Evolutionary conservation across 2,329 filamentous ascomycete genomes (phyloP).

Genomic region (Aspergillus pseudonomiae): DNA sequence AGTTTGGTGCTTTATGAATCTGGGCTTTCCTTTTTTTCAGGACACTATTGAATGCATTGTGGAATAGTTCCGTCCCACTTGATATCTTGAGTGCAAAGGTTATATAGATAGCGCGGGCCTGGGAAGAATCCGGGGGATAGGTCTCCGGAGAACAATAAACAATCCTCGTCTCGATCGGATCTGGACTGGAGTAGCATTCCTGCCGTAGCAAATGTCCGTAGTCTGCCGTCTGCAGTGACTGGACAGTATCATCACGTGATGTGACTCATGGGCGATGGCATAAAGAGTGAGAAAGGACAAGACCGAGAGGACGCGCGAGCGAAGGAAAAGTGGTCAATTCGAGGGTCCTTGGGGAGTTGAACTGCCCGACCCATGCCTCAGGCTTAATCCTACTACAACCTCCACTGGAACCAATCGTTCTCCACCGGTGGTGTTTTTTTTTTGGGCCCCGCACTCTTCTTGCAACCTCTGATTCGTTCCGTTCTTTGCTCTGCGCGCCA

Average conservation of each 20-base stretch:
- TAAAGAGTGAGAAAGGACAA: background rate
- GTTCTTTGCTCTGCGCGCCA: conserved; percentile 31
- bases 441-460: conserved; percentile 29
- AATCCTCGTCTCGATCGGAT: background rate
- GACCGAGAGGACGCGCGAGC: background rate
- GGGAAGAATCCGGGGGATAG: background rate
- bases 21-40: conserved; percentile 14
- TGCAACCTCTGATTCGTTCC: conserved; percentile 39
- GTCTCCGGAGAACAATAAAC: background rate
- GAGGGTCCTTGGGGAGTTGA: background rate
- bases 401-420: conserved; percentile 22
- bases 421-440: conserved; percentile 32
- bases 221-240: too few species aligned
- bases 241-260: conserved; percentile 2
- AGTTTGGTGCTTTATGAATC: conserved; percentile 21
- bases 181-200: too few species aligned
- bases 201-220: too few species aligned
- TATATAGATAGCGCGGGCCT: conserved; percentile 8
- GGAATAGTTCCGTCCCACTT: background rate
- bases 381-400: conserved; percentile 12
- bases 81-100: background rate
- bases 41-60: conserved; percentile 13
- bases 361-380: background rate
- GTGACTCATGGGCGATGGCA: conserved; percentile 9
- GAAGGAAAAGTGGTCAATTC: background rate